Evolutionary conservation across 768 basidiomycete genomes (phyloP).

Genomic region (Boletus rufocinnamomeus): DNA sequence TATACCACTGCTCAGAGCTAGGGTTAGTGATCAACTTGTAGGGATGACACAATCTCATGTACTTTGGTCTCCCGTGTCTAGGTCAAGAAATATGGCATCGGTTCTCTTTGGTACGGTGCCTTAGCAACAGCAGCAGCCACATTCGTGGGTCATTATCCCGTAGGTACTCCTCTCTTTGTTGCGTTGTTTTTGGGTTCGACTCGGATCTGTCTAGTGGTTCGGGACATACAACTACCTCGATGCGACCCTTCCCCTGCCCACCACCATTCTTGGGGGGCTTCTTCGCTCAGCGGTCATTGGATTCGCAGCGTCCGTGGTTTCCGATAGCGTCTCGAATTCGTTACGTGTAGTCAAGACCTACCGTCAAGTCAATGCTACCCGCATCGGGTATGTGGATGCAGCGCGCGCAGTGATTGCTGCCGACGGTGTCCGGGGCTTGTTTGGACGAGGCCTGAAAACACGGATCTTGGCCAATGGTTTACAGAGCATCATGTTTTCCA

Average conservation of each 20-base stretch:
- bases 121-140: slow-evolving; percentile 91
- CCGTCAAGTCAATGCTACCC: slow-evolving; percentile 82
- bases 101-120: slow-evolving; percentile 87
- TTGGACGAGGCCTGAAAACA: slow-evolving; percentile 89
- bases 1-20: slow-evolving; percentile 58
- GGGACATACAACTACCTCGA: slow-evolving; percentile 83
- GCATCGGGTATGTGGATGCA: slow-evolving; percentile 77
- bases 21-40: slow-evolving; percentile 45
- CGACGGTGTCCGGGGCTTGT: slow-evolving; percentile 79
- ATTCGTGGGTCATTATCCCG: slow-evolving; percentile 90
- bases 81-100: slow-evolving; percentile 75
- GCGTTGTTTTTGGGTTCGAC: neutral
- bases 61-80: slow-evolving; percentile 28
- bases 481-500: slow-evolving; percentile 88
- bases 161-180: slow-evolving; percentile 34
- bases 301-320: slow-evolving; percentile 81
- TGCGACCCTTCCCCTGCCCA: slow-evolving; percentile 56
- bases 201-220: slow-evolving; percentile 62
- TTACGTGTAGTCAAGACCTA: slow-evolving; percentile 95
- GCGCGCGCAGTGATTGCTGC: slow-evolving; percentile 71
- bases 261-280: slow-evolving; percentile 58
- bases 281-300: slow-evolving; percentile 87
- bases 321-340: slow-evolving; percentile 86
- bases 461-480: slow-evolving; percentile 87
- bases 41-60: neutral